Conservation (phyloP, 2,329 filamentous ascomycete genomes). For the Ophiocordyceps camponoti-rufipedis region DNA sequence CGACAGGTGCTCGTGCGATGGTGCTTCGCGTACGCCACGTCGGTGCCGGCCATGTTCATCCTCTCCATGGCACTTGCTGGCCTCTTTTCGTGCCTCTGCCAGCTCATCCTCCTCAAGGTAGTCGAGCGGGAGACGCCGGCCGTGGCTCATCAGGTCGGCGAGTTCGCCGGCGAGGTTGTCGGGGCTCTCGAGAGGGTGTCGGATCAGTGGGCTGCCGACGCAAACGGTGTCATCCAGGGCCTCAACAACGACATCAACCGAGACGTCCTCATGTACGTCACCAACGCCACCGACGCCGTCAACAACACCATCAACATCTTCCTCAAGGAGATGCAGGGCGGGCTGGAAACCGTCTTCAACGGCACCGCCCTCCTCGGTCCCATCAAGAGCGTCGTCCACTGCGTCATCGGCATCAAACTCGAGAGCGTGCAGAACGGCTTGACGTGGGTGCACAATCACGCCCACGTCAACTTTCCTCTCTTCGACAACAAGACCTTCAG, state of each 20-base stretch:
- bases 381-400: slow-evolving; percentile 64
- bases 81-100: slow-evolving; percentile 65
- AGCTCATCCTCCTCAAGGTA: slow-evolving; percentile 56
- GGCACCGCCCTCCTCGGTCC: slow-evolving; percentile 64
- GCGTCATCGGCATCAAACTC: slow-evolving; percentile 77
- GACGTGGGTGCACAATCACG: slow-evolving; percentile 85
- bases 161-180: slow-evolving; percentile 66
- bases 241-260: slow-evolving; percentile 66
- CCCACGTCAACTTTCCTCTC: slow-evolving; percentile 62
- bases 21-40: slow-evolving; percentile 77
- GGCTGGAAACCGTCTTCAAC: slow-evolving; percentile 62
- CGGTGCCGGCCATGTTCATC: slow-evolving; percentile 68
- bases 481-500: slow-evolving; percentile 73
- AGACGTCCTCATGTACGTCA: slow-evolving; percentile 75
- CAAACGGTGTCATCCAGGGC: slow-evolving; percentile 53
- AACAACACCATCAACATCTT: slow-evolving; percentile 77
- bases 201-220: slow-evolving; percentile 54
- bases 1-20: slow-evolving; percentile 63
- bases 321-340: slow-evolving; percentile 55
- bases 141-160: slow-evolving; percentile 54
- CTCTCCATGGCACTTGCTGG: slow-evolving; percentile 68
- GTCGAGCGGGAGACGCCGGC: slow-evolving; percentile 62
- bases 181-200: slow-evolving; percentile 55
- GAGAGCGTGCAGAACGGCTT: slow-evolving; percentile 68
- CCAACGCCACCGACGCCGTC: slow-evolving; percentile 62